These are phyloP conservation scores for Lepiota venenata DNA, from an alignment of 768 basidiomycete genomes.

Conservation along the genomic window DNA sequence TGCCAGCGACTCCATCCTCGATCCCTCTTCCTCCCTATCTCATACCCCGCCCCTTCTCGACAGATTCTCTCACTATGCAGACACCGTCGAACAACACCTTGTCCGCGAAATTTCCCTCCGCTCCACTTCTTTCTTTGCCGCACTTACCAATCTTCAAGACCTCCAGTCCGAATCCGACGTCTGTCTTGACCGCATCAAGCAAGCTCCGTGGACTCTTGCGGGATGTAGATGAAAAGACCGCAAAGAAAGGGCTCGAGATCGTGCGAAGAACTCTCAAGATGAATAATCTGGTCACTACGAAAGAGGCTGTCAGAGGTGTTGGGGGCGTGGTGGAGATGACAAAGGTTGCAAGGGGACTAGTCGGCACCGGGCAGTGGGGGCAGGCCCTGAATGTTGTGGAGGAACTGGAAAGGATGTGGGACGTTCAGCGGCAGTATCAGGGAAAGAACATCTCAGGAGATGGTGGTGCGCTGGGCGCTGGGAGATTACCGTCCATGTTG, in stretches of 20 bases:
- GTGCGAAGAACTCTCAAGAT: constrained; percentile 63
- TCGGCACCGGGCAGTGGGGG: constrained; percentile 85
- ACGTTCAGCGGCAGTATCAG: constrained; percentile 14
- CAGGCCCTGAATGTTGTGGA: constrained; percentile 79
- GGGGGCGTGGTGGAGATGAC: constrained; percentile 76
- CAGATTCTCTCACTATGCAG: constrained; percentile 87
- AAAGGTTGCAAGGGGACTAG: constrained; percentile 64
- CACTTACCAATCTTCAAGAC: constrained; percentile 90
- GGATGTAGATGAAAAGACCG: constrained; percentile 74
- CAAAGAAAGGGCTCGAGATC: constrained; percentile 76
- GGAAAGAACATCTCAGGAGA: not conserved
- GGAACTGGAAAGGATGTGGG: constrained; percentile 60
- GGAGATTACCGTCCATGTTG: constrained; percentile 8
- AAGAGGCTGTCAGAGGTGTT: constrained; percentile 61
- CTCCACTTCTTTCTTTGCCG: constrained; percentile 93
- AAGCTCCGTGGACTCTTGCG: constrained; percentile 67
- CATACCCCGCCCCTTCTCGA: constrained; percentile 78
- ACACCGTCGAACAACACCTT: constrained; percentile 93
- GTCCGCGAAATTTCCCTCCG: constrained; percentile 88
- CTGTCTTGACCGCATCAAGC: constrained; percentile 73
- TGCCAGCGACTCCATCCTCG: constrained; percentile 24
- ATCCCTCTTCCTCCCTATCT: constrained; percentile 56
- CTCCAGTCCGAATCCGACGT: constrained; percentile 86
- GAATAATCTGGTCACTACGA: constrained; percentile 54
- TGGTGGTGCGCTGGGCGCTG: not conserved